A percentile compares a stretch with the other conserved stretches of the same genome.
Conservation (phyloP, 257 asterid species). For the Petunia secreta region DNA sequence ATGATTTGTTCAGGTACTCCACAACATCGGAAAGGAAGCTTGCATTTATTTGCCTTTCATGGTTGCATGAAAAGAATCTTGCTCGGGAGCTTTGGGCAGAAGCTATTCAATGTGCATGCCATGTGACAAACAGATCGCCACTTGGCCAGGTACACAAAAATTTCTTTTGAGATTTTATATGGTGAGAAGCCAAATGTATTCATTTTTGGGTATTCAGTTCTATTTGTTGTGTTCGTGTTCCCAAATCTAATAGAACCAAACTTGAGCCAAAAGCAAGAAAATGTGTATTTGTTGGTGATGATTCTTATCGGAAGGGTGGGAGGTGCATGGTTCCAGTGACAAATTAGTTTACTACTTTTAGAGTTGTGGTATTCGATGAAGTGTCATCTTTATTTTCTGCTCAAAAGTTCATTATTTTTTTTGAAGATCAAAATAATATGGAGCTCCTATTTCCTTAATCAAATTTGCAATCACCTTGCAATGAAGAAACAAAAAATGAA, state of each 20-base stretch:
- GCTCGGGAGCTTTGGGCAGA: slow-evolving; percentile 30
- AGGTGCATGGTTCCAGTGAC: slow-evolving; percentile 34
- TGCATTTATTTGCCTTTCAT: background rate
- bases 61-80: slow-evolving; percentile 27
- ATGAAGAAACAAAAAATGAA: too few species aligned
- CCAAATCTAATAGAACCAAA: slow-evolving; percentile 23
- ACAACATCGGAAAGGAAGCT: background rate
- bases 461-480: background rate
- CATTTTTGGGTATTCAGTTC: slow-evolving; percentile 30
- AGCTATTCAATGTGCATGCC: slow-evolving; percentile 23
- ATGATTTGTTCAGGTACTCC: slow-evolving; percentile 23
- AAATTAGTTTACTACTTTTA: too few species aligned
- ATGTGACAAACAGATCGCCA: slow-evolving; percentile 28
- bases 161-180: slow-evolving; percentile 25
- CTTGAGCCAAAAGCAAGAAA: slow-evolving; percentile 33
- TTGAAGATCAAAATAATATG: background rate
- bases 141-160: slow-evolving; percentile 29
- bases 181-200: slow-evolving; percentile 27
- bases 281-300: slow-evolving; percentile 31
- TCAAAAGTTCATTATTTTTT: slow-evolving; percentile 4
- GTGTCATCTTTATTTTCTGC: background rate
- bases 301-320: slow-evolving; percentile 31
- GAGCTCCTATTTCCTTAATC: background rate
- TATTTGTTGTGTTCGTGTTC: slow-evolving; percentile 23
- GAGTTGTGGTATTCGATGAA: too few species aligned